Percentiles rank a stretch among this genome's conserved stretches.
Conservation (phyloP, 495 filamentous ascomycete species). For the Aspergillus homomorphus region DNA sequence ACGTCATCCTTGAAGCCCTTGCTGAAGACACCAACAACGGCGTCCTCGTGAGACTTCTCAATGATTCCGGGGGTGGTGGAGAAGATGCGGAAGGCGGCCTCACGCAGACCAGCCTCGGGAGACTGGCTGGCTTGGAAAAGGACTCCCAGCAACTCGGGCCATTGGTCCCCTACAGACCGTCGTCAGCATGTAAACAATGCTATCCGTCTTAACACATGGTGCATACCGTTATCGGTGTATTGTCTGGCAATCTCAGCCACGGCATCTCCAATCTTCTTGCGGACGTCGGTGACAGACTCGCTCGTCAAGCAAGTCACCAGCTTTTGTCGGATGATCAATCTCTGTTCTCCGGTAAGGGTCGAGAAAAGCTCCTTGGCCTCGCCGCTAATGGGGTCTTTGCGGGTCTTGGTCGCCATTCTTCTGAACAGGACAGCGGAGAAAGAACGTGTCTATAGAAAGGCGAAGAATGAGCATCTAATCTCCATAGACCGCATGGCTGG, state of each 20-base stretch:
- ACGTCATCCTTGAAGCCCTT: constrained; percentile 89
- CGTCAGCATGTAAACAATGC: constrained; percentile 6
- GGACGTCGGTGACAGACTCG: constrained; percentile 66
- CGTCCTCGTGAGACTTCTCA: constrained; percentile 88
- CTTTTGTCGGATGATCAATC: constrained; percentile 73
- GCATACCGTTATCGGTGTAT: constrained; percentile 84
- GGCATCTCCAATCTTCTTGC: constrained; percentile 95
- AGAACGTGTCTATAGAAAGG: constrained; percentile 63
- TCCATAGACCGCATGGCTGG: neutral
- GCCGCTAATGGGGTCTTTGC: constrained; percentile 66
- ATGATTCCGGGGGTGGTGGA: constrained; percentile 94
- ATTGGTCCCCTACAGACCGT: constrained; percentile 64
- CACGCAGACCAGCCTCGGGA: constrained; percentile 72
- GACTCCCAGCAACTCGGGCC: constrained; percentile 83
- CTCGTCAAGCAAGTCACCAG: constrained; percentile 69
- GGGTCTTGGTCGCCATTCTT: constrained; percentile 82
- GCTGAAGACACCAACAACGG: constrained; percentile 78
- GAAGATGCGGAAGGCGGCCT: constrained; percentile 91
- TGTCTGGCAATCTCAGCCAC: constrained; percentile 93
- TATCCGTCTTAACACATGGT: constrained; percentile 1
- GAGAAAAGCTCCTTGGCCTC: constrained; percentile 80
- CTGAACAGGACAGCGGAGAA: constrained; percentile 95
- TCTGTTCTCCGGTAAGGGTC: constrained; percentile 65
- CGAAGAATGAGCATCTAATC: constrained; percentile 5
- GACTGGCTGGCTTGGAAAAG: constrained; percentile 88